Percentiles rank a stretch among this genome's conserved stretches.
These are phyloP conservation scores for Clitoria ternatea DNA, from an alignment of 306 rosid species.

Conservation along the genomic window DNA sequence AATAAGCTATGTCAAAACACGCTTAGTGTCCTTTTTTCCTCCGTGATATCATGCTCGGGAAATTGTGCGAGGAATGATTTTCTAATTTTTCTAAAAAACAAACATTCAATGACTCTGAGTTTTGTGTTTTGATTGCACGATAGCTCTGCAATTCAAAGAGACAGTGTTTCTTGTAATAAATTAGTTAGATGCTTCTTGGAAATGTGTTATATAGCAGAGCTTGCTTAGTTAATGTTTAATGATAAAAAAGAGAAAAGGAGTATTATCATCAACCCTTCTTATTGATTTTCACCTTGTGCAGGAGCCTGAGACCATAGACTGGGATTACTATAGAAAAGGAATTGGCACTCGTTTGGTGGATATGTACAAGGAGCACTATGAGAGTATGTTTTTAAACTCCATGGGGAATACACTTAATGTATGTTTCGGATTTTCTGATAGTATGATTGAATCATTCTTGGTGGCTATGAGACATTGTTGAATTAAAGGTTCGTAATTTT, in stretches of 20 bases:
- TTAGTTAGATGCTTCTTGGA: not conserved
- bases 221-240: not conserved
- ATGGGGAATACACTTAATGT: not conserved
- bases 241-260: not conserved
- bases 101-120: not conserved
- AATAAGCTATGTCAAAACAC: too few relatives aligned
- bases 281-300: slow-evolving; percentile 33
- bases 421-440: not conserved
- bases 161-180: not conserved
- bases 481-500: not conserved
- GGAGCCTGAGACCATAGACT: slow-evolving; percentile 98
- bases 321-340: slow-evolving; percentile 96
- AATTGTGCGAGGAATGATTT: not conserved
- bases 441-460: not conserved
- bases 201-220: not conserved
- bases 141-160: too few relatives aligned
- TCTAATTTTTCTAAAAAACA: not conserved
- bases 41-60: too few relatives aligned
- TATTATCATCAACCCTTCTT: not conserved
- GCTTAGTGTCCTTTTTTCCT: not conserved
- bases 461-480: not conserved
- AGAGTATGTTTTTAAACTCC: slow-evolving; percentile 55
- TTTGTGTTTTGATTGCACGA: too few relatives aligned
- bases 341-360: slow-evolving; percentile 94
- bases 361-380: slow-evolving; percentile 95